phyloP scores from a whole-genome alignment of 345 rosid genomes.

The Pseudoturritis turrita region DNA sequence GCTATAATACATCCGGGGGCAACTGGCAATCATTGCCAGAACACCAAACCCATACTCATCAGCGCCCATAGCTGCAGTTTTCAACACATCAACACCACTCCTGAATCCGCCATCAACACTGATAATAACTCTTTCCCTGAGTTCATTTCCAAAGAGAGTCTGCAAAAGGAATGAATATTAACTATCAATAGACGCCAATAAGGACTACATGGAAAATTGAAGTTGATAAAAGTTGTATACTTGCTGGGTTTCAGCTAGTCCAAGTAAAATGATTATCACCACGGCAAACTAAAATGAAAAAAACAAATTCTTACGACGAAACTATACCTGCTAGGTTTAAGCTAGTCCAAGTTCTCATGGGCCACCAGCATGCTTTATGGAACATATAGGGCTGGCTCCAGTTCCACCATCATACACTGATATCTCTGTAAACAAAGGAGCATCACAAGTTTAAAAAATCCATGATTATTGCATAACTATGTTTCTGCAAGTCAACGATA shows the following conservation, averaged over 20 bases:
- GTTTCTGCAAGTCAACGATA: background rate
- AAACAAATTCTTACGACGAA: background rate
- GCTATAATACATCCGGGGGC: constrained; percentile 93
- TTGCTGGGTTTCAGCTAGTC: no score
- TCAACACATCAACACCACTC: constrained; percentile 93
- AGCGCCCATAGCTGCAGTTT: constrained; percentile 96
- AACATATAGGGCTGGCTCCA: constrained; percentile 97
- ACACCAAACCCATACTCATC: constrained; percentile 99
- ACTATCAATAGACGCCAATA: background rate
- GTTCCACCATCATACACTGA: constrained; percentile 99
- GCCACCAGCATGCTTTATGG: constrained; percentile 99
- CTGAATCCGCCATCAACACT: constrained; percentile 96
- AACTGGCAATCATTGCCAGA: constrained; percentile 92
- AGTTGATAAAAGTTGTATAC: background rate
- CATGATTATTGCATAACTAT: background rate
- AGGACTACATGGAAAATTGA: background rate
- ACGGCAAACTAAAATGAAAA: constrained; percentile 6
- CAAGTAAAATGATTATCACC: background rate
- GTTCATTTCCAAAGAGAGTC: constrained; percentile 92
- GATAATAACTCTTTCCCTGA: constrained; percentile 93
- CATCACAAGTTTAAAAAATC: background rate
- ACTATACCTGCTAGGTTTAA: constrained; percentile 73
- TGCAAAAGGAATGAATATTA: constrained; percentile 36
- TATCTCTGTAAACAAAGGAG: constrained; percentile 49
- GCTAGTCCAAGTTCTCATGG: constrained; percentile 99